phyloP scores from a whole-genome alignment of 2,329 filamentous ascomycete genomes.

The Aureobasidium sp. region DNA sequence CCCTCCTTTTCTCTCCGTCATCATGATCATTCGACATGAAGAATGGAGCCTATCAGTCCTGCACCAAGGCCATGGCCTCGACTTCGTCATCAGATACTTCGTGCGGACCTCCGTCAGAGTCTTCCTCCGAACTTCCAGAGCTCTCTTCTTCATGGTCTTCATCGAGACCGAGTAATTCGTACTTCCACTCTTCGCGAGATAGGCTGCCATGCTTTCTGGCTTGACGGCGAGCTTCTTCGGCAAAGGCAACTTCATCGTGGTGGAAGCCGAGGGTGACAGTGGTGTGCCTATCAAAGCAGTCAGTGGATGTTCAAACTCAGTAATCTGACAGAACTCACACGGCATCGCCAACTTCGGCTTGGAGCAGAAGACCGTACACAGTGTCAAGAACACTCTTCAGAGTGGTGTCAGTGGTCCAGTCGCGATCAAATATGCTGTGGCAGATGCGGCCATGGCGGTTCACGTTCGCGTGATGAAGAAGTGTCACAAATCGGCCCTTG shows the following conservation, averaged over 20 bases:
- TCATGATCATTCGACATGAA: too few species aligned
- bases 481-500: slow-evolving; percentile 28
- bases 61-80: too few species aligned
- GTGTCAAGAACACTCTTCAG: slow-evolving; percentile 26
- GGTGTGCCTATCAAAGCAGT: slow-evolving; percentile 16
- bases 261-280: slow-evolving; percentile 26
- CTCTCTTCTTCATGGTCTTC: neutral
- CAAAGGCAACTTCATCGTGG: slow-evolving; percentile 26
- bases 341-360: slow-evolving; percentile 25
- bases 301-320: neutral
- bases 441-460: slow-evolving; percentile 30
- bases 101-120: too few species aligned
- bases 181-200: slow-evolving; percentile 22
- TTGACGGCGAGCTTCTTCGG: slow-evolving; percentile 23
- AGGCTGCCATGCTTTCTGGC: slow-evolving; percentile 24
- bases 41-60: too few species aligned
- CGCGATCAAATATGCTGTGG: slow-evolving; percentile 26
- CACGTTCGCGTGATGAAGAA: slow-evolving; percentile 31
- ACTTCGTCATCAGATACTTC: too few species aligned
- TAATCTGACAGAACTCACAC: slow-evolving; percentile 13
- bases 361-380: slow-evolving; percentile 26
- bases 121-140: neutral
- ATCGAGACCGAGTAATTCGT: slow-evolving; percentile 13
- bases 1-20: too few species aligned
- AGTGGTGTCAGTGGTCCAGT: slow-evolving; percentile 29